Evolutionary conservation across 1,139 yeast genomes (phyloP).

Genomic region (Yamadazyma oceani): DNA sequence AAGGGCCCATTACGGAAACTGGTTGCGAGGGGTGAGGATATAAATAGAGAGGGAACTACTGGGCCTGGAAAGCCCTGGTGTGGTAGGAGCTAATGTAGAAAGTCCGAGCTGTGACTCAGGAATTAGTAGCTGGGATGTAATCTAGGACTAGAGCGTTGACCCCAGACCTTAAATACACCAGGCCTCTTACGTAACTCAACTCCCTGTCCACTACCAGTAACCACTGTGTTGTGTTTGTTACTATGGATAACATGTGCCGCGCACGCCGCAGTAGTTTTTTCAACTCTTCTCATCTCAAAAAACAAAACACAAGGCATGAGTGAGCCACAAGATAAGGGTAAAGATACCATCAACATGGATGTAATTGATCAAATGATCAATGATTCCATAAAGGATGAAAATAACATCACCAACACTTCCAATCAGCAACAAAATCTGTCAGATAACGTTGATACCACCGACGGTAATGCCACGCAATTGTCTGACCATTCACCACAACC

Average conservation of each 20-base stretch:
- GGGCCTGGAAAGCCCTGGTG: no score
- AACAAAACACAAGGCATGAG: constrained; percentile 9
- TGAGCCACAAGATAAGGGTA: constrained; percentile 5
- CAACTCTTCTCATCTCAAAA: constrained; percentile 3
- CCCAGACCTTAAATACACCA: no score
- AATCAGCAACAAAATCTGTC: neutral
- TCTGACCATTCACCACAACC: neutral
- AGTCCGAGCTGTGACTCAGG: no score
- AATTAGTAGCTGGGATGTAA: no score
- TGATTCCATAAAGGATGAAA: constrained; percentile 10
- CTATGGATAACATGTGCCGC: no score
- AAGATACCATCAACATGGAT: constrained; percentile 13
- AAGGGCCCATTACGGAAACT: neutral
- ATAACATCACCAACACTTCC: neutral
- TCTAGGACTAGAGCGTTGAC: no score
- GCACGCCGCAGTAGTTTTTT: no score
- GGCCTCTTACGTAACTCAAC: no score
- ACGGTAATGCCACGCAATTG: neutral
- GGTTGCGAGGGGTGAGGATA: neutral
- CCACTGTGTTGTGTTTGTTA: no score
- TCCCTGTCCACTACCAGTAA: no score
- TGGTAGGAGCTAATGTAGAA: no score
- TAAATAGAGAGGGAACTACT: neutral
- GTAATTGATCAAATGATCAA: constrained; percentile 15
- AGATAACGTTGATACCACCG: no score